These are phyloP conservation scores for Sporothrix inflata DNA, from an alignment of 2,329 filamentous ascomycete species.

Conservation along the genomic window DNA sequence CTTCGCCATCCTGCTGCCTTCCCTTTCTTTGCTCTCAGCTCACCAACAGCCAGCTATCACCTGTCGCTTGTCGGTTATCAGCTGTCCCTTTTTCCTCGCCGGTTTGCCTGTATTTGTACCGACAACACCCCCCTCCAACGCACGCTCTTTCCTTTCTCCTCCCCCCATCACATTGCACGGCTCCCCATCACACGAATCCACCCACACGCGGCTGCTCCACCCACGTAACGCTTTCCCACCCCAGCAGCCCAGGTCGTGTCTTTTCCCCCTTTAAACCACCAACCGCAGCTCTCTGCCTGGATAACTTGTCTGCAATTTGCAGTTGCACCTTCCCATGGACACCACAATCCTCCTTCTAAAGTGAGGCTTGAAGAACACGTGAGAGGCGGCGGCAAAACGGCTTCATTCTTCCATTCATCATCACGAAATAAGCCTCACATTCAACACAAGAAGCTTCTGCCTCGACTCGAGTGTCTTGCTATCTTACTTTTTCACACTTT, in stretches of 20 bases:
- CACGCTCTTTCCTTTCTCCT: neutral
- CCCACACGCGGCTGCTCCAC: constrained; percentile 12
- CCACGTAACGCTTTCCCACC: neutral
- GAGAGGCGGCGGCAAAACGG: constrained; percentile 1
- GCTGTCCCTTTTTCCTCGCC: constrained; percentile 6
- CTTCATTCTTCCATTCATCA: neutral
- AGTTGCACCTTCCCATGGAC: neutral
- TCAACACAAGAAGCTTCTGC: neutral
- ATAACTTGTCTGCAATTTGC: neutral
- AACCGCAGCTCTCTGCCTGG: neutral
- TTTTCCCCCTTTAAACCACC: neutral
- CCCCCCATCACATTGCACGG: constrained; percentile 12
- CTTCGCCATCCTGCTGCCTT: neutral
- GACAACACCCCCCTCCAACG: too few species aligned
- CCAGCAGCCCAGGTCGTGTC: neutral
- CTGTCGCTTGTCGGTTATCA: constrained; percentile 16
- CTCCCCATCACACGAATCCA: constrained; percentile 15
- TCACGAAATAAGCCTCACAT: neutral
- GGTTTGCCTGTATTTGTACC: neutral
- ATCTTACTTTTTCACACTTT: too few species aligned
- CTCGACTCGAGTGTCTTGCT: neutral
- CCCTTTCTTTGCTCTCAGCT: neutral
- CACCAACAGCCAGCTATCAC: neutral
- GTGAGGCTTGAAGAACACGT: neutral
- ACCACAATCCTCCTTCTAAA: neutral